Conservation (phyloP, 331 rosid genomes). For the Malus hybrid region DNA sequence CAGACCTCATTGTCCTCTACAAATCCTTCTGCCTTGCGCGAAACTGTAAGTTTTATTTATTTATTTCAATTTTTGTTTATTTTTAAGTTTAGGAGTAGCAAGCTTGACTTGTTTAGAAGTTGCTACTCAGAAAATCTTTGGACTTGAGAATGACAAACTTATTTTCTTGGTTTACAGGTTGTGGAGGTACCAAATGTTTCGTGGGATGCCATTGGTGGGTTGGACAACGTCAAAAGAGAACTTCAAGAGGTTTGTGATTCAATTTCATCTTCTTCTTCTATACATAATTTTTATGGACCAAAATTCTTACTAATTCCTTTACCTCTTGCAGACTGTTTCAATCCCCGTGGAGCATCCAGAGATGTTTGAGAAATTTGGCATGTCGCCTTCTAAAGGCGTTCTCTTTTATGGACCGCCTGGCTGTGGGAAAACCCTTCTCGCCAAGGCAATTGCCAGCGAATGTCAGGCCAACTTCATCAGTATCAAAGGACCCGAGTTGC, state of each 20-base stretch:
- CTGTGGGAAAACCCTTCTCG: conserved; percentile 58
- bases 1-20: conserved; percentile 43
- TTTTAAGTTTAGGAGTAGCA: background rate
- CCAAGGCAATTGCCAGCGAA: conserved; percentile 57
- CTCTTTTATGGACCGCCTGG: conserved; percentile 68
- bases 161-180: conserved; percentile 26
- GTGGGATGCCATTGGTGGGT: conserved; percentile 53
- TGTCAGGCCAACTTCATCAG: conserved; percentile 63
- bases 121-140: background rate
- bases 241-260: conserved; percentile 42
- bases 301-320: background rate
- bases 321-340: conserved; percentile 44
- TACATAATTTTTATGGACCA: background rate
- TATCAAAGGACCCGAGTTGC: conserved; percentile 53
- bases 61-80: too few relatives aligned
- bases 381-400: conserved; percentile 70
- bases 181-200: conserved; percentile 61
- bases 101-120: background rate
- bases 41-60: conserved; percentile 39
- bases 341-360: conserved; percentile 68
- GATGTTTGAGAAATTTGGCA: conserved; percentile 59
- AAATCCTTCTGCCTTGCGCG: conserved; percentile 56
- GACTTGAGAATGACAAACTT: background rate
- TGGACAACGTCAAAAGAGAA: conserved; percentile 49
- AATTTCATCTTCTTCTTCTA: background rate